A percentile compares a stretch with the other conserved stretches of the same genome.
phyloP scores from a whole-genome alignment of 495 filamentous ascomycete species.

The Talaromyces stipitatus region DNA sequence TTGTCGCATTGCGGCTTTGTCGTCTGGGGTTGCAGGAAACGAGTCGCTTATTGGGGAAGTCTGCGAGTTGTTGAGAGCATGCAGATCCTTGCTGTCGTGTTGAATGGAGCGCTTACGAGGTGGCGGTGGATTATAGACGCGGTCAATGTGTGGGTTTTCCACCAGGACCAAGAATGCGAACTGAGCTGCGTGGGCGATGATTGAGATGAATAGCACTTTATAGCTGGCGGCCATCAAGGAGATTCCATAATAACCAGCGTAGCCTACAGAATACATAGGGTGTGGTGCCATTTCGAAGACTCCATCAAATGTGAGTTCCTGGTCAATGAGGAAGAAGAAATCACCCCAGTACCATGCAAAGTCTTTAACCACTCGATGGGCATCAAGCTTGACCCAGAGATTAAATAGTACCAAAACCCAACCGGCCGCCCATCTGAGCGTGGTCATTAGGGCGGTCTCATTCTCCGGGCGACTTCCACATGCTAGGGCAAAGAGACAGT shows the following conservation, averaged over 20 bases:
- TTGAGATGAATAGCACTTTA: slow-evolving; percentile 91
- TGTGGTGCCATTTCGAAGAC: slow-evolving; percentile 99
- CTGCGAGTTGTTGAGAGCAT: background rate
- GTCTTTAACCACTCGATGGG: slow-evolving; percentile 97
- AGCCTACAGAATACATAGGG: slow-evolving; percentile 98
- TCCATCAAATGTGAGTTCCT: slow-evolving; percentile 95
- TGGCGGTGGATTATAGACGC: slow-evolving; percentile 88
- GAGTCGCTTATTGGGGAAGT: slow-evolving; percentile 4
- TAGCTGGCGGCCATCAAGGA: slow-evolving; percentile 99
- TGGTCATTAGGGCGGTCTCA: slow-evolving; percentile 61
- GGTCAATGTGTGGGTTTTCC: slow-evolving; percentile 97
- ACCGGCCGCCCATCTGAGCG: slow-evolving; percentile 74
- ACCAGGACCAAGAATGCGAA: slow-evolving; percentile 84
- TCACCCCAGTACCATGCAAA: slow-evolving; percentile 99
- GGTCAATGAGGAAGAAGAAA: slow-evolving; percentile 98
- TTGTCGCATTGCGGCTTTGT: slow-evolving; percentile 23
- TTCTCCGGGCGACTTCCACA: slow-evolving; percentile 66
- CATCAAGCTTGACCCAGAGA: slow-evolving; percentile 97
- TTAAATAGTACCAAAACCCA: slow-evolving; percentile 84
- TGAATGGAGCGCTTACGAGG: slow-evolving; percentile 52
- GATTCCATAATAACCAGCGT: slow-evolving; percentile 96
- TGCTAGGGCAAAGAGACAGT: slow-evolving; percentile 89
- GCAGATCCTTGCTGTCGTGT: slow-evolving; percentile 7
- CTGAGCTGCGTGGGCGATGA: slow-evolving; percentile 89
- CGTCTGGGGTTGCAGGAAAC: slow-evolving; percentile 6